These are phyloP conservation scores for Passiflora organensis DNA, from an alignment of 345 rosid species.

Conservation along the genomic window DNA sequence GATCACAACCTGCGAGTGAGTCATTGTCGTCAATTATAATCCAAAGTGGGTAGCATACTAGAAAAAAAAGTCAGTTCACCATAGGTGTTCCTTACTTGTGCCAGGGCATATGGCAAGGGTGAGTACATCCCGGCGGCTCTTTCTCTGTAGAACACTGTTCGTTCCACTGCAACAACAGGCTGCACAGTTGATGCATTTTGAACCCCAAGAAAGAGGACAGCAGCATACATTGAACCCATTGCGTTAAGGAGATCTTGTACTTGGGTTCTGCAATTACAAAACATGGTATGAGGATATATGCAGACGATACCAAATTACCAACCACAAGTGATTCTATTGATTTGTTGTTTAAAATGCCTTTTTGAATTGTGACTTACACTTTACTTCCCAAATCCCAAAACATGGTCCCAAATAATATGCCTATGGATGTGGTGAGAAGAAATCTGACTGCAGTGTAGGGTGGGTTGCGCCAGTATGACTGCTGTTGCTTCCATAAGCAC, in stretches of 20 bases:
- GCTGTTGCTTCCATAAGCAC: slow-evolving; percentile 70
- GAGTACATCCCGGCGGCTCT: slow-evolving; percentile 70
- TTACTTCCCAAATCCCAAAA: slow-evolving; percentile 69
- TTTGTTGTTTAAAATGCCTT: too few species aligned
- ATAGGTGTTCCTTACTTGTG: slow-evolving; percentile 37
- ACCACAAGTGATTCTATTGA: too few species aligned
- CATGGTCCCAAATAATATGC: slow-evolving; percentile 59
- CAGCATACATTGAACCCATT: slow-evolving; percentile 79
- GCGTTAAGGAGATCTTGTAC: slow-evolving; percentile 56
- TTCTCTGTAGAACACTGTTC: slow-evolving; percentile 75
- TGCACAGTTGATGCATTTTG: slow-evolving; percentile 55
- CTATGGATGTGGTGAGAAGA: slow-evolving; percentile 50
- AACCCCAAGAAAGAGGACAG: too few species aligned
- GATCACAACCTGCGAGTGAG: slow-evolving; percentile 35
- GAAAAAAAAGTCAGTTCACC: neutral
- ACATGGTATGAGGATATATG: neutral
- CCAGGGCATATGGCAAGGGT: slow-evolving; percentile 71
- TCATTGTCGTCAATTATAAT: too few species aligned
- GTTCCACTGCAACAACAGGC: slow-evolving; percentile 63
- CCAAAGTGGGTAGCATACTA: neutral
- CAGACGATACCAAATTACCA: neutral
- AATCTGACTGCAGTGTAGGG: slow-evolving; percentile 62
- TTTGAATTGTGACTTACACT: slow-evolving; percentile 31
- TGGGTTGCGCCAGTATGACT: slow-evolving; percentile 81
- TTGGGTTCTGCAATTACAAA: slow-evolving; percentile 29